Conservation (phyloP, 1,139 yeast genomes). For the Eremothecium coryli region DNA sequence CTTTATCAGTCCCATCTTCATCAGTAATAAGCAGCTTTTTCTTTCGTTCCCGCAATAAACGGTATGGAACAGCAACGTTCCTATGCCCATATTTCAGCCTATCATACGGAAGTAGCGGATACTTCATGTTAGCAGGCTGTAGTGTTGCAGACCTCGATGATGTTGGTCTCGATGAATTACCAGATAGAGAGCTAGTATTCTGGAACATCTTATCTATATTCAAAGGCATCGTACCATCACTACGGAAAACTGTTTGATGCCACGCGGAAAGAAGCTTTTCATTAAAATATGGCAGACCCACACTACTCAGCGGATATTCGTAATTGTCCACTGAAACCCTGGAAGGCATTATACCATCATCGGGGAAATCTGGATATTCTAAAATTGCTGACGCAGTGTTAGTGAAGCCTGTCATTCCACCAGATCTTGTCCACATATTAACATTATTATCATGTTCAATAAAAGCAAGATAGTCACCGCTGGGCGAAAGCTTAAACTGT, state of each 20-base stretch:
- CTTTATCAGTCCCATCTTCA: constrained; percentile 16
- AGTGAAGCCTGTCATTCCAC: constrained; percentile 23
- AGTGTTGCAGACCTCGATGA: constrained; percentile 1
- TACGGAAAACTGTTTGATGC: constrained; percentile 52
- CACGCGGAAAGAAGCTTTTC: constrained; percentile 73
- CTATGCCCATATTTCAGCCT: constrained; percentile 46
- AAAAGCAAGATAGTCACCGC: constrained; percentile 72
- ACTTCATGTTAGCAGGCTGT: constrained; percentile 5
- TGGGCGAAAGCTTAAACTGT: constrained; percentile 58
- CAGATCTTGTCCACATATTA: constrained; percentile 55
- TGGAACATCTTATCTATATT: constrained; percentile 17
- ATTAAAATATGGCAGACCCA: constrained; percentile 85
- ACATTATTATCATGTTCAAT: constrained; percentile 56
- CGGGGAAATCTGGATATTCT: constrained; percentile 32
- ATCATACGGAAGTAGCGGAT: constrained; percentile 37
- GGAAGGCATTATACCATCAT: constrained; percentile 24
- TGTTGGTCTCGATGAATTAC: neutral
- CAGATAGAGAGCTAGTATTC: neutral
- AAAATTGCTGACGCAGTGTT: constrained; percentile 34
- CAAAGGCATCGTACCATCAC: constrained; percentile 44
- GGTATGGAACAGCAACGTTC: constrained; percentile 41
- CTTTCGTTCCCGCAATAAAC: constrained; percentile 57
- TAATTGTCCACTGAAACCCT: constrained; percentile 40
- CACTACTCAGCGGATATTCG: constrained; percentile 49
- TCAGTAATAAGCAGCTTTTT: constrained; percentile 24